These are phyloP conservation scores for Eruca vesicaria DNA, from an alignment of 441 rosid genomes.

Conservation along the genomic window DNA sequence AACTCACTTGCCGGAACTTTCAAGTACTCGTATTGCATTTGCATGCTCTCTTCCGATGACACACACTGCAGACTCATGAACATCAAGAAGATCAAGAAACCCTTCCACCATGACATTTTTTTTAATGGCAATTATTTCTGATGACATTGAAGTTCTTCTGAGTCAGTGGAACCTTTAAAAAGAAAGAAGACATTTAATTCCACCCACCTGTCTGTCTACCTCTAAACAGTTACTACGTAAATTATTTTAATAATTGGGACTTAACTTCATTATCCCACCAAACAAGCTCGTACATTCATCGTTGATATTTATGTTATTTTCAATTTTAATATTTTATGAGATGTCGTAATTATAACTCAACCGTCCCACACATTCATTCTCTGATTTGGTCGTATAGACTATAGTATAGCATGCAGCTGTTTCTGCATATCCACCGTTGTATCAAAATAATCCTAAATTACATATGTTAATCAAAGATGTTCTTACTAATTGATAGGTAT, in stretches of 20 bases:
- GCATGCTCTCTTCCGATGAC: slow-evolving; percentile 24
- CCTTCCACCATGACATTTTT: slow-evolving; percentile 23
- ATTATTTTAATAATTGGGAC: slow-evolving; percentile 8
- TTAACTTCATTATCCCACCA: slow-evolving; percentile 28
- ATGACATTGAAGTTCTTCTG: slow-evolving; percentile 22
- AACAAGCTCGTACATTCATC: background rate
- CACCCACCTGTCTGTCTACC: slow-evolving; percentile 36
- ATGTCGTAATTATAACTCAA: slow-evolving; percentile 26
- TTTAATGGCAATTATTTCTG: background rate
- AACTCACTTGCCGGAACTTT: slow-evolving; percentile 54
- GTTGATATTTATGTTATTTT: slow-evolving; percentile 8
- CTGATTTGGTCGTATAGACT: slow-evolving; percentile 16
- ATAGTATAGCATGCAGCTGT: slow-evolving; percentile 13
- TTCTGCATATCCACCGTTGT: slow-evolving; percentile 7
- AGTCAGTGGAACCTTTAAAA: slow-evolving; percentile 28
- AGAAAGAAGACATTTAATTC: slow-evolving; percentile 20
- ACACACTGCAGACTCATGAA: slow-evolving; percentile 13
- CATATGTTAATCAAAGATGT: background rate
- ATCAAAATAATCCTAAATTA: background rate
- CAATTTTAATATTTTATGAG: background rate
- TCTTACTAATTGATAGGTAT: no score
- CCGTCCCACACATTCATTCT: slow-evolving; percentile 25
- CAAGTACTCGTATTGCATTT: slow-evolving; percentile 38
- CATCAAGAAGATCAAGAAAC: slow-evolving; percentile 27
- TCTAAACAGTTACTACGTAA: slow-evolving; percentile 12